phyloP scores from a whole-genome alignment of 352 stramenopile genomes.

The Saprolegnia diclina region DNA sequence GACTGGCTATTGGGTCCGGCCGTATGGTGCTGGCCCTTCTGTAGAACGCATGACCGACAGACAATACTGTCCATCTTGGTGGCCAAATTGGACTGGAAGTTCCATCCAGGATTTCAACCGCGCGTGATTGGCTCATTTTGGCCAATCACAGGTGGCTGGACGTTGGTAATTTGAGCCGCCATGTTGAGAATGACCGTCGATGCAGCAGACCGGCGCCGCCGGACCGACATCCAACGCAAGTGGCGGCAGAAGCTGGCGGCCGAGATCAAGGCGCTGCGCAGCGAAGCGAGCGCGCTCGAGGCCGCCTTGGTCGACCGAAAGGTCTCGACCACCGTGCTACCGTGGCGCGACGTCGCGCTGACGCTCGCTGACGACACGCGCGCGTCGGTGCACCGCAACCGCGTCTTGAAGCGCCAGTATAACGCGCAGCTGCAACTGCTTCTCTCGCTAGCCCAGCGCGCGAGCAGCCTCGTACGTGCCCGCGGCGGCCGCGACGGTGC shows the following conservation, averaged over 20 bases:
- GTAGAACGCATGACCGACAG: too few species aligned
- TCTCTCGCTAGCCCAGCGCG: not conserved
- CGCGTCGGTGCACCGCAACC: slow-evolving; percentile 6
- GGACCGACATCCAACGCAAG: slow-evolving; percentile 14
- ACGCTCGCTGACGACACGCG: not conserved
- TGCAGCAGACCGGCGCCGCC: not conserved
- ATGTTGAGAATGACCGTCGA: not conserved
- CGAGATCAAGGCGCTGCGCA: not conserved
- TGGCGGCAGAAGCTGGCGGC: slow-evolving; percentile 5
- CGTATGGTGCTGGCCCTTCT: too few species aligned
- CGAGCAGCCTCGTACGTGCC: not conserved
- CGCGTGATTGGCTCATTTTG: not conserved
- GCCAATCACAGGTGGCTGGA: not conserved
- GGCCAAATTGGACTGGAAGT: not conserved
- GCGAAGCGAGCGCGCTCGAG: not conserved
- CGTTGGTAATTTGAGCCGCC: not conserved
- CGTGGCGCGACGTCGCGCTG: not conserved
- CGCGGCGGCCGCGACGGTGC: too few species aligned
- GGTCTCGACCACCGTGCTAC: not conserved
- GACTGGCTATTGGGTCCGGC: too few species aligned
- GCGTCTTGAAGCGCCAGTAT: not conserved
- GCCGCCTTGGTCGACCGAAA: not conserved
- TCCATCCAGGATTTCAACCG: not conserved
- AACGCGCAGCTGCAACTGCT: not conserved
- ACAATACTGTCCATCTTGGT: too few species aligned